These are phyloP conservation scores for Ceratocystiopsis sp. DNA, from an alignment of 2,329 filamentous ascomycete species.

Conservation along the genomic window DNA sequence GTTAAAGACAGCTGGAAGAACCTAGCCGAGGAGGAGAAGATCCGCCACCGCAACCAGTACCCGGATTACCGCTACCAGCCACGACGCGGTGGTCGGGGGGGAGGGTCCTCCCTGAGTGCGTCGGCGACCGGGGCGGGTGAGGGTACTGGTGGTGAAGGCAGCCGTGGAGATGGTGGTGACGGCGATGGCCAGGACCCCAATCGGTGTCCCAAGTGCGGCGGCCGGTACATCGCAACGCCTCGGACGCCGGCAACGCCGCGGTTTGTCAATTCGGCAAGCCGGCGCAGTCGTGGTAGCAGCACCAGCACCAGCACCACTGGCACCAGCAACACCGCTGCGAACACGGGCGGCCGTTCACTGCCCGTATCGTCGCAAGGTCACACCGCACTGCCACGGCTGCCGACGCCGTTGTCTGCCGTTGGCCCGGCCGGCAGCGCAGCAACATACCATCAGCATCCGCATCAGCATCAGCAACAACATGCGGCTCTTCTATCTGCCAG, in stretches of 20 bases:
- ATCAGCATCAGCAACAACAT: slow-evolving; percentile 14
- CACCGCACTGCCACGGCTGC: background rate
- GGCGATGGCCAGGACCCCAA: slow-evolving; percentile 31
- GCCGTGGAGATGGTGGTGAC: slow-evolving; percentile 14
- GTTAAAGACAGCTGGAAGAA: slow-evolving; percentile 76
- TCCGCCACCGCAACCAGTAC: slow-evolving; percentile 74
- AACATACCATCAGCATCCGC: background rate
- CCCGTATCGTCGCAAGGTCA: background rate
- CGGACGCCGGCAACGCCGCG: background rate
- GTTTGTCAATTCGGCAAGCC: background rate
- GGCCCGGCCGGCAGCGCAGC: background rate
- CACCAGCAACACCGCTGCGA: background rate
- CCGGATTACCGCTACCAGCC: slow-evolving; percentile 92
- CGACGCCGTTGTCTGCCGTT: background rate
- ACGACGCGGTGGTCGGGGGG: slow-evolving; percentile 37
- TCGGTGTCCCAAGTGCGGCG: slow-evolving; percentile 55
- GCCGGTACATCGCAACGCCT: slow-evolving; percentile 44
- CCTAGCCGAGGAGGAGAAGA: slow-evolving; percentile 85
- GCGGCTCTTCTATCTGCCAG: slow-evolving; percentile 11
- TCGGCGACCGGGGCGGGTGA: slow-evolving; percentile 9
- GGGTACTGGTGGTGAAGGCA: slow-evolving; percentile 11
- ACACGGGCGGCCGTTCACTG: background rate
- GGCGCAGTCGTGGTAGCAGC: background rate
- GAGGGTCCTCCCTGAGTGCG: slow-evolving; percentile 1
- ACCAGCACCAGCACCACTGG: background rate